Evolutionary conservation across 371 early-diverging fungal species (phyloP).

Genomic region (Zychaea mexicana): DNA sequence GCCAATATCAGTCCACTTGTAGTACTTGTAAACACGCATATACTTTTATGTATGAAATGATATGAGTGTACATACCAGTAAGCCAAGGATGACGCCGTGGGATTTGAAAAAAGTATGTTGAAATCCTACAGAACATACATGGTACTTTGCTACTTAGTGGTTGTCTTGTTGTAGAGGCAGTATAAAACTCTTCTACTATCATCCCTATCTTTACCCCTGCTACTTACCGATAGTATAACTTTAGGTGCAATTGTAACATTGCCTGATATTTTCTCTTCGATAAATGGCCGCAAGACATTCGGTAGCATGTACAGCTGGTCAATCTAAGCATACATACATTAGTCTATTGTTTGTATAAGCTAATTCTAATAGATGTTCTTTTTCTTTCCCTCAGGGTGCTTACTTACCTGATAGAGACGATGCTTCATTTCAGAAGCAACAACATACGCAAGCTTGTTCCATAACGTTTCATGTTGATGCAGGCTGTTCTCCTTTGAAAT

Average conservation of each 20-base stretch:
- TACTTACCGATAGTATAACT: conserved; percentile 44
- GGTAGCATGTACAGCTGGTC: conserved; percentile 65
- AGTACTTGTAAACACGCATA: neutral
- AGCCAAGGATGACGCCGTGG: conserved; percentile 66
- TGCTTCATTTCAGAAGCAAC: conserved; percentile 63
- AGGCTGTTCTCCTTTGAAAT: conserved; percentile 55
- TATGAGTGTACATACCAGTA: conserved; percentile 55
- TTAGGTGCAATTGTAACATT: conserved; percentile 69
- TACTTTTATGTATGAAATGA: neutral
- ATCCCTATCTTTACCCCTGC: neutral
- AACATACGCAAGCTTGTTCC: conserved; percentile 49
- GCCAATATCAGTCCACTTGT: no score
- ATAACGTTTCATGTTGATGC: conserved; percentile 39
- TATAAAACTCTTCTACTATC: no score
- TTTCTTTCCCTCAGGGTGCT: no score
- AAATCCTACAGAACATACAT: conserved; percentile 54
- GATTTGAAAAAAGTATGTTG: conserved; percentile 75
- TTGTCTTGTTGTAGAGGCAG: no score
- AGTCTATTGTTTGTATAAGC: neutral
- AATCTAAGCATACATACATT: conserved; percentile 30
- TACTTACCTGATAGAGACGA: conserved; percentile 64
- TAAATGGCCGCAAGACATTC: conserved; percentile 52
- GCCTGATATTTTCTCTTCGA: conserved; percentile 68
- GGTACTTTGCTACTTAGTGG: neutral
- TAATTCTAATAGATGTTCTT: no score